Conservation (phyloP, 2,329 filamentous ascomycete genomes). For the Fusarium camptoceras region DNA sequence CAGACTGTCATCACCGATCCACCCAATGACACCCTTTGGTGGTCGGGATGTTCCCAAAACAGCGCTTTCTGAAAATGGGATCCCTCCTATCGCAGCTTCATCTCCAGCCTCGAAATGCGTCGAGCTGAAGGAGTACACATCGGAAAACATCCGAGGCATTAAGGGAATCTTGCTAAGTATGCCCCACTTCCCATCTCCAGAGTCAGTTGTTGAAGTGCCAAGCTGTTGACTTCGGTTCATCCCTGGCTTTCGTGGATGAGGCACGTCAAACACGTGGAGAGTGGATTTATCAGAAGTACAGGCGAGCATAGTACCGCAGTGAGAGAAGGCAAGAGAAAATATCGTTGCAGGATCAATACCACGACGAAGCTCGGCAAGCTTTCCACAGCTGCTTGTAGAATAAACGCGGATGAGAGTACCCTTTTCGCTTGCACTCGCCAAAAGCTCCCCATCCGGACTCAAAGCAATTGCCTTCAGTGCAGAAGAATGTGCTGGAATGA, state of each 20-base stretch:
- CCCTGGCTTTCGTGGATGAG: conserved; percentile 62
- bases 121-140: conserved; percentile 87
- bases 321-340: conserved; percentile 89
- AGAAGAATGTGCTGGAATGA: conserved; percentile 90
- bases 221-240: conserved; percentile 50
- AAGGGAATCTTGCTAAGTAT: conserved; percentile 85
- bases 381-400: conserved; percentile 81
- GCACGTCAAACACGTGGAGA: conserved; percentile 91
- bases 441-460: conserved; percentile 80
- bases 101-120: conserved; percentile 86
- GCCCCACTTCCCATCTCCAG: conserved; percentile 80
- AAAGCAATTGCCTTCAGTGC: conserved; percentile 82
- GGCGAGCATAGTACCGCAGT: conserved; percentile 81
- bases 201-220: conserved; percentile 49
- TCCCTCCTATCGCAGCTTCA: conserved; percentile 66
- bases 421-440: conserved; percentile 91
- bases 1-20: conserved; percentile 79
- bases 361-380: conserved; percentile 84
- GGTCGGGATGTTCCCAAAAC: conserved; percentile 68
- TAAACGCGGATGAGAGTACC: conserved; percentile 92
- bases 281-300: conserved; percentile 98
- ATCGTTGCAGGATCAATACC: conserved; percentile 90
- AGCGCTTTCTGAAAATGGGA: conserved; percentile 57
- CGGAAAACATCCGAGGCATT: conserved; percentile 88
- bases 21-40: conserved; percentile 86